Evolutionary conservation across 2,329 filamentous ascomycete genomes (phyloP), one percentile per base, ranked within the genome.

Genomic region (Metarhizium robertsii): DNA sequence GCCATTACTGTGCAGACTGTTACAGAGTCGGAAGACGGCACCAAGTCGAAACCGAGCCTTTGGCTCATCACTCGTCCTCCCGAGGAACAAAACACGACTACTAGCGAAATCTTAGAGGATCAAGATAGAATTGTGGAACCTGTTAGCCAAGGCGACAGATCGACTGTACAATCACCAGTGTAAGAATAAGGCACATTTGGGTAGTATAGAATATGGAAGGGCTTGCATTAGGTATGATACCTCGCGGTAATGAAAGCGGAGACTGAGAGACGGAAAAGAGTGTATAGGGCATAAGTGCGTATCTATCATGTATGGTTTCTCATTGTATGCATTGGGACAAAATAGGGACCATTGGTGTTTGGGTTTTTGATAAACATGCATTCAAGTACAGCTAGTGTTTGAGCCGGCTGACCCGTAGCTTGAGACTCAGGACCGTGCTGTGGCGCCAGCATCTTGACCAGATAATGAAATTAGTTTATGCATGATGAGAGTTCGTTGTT

Each of bases 1-100:
- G 58, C 61, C 29, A 56, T 59, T n/a, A 61, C 62, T 0, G 57
- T 60, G 6, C 59, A 62, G 51, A 62, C 60, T 1, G 54, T 59
- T 16, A 57, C 57, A 3, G 59, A 61, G 36, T 53, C 58, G 4
- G 60, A 65, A 13, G 45, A 53, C 38, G 51, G 57, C 18, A 48
- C 29, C 30, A 57, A 60, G 34, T 55, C 53, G 50, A 66, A 60
- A 55, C 56, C 57, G 3, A 55, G 42, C 30, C 54, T 55, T 16
- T 58, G 42, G 50, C 50, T 56, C 47, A 59, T 56, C 52, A 49
- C 48, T 20, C 52, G 53, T 14, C 11, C 54, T 2, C 13, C 45
- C 11, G 30, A 20, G 3, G 29, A 46, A 8, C 16, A 43, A 38
- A 43, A 52, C 42, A 45, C 56, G 11, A 46, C 43, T 16, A 54